Conservation (phyloP, 2,329 filamentous ascomycete species). For the Raffaelea deltoideospora region DNA sequence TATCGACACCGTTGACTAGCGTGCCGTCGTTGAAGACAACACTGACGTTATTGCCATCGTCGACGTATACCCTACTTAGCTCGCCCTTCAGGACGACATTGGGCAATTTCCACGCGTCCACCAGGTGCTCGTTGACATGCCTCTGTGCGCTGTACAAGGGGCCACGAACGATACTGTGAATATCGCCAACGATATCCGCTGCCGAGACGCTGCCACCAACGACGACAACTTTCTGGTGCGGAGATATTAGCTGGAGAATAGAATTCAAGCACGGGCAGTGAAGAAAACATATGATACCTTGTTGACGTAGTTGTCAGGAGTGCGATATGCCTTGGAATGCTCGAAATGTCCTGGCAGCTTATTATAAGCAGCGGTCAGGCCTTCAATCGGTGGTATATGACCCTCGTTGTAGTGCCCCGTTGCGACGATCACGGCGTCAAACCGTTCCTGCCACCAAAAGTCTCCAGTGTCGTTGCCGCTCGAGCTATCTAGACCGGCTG, state of each 20-base stretch:
- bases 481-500: background rate
- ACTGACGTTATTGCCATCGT: constrained; percentile 25
- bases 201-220: constrained; percentile 52
- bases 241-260: too few relatives aligned
- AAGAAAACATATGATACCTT: too few relatives aligned
- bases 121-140: constrained; percentile 14
- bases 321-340: constrained; percentile 26
- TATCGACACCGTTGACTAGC: constrained; percentile 37
- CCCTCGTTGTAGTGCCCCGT: constrained; percentile 25
- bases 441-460: constrained; percentile 21
- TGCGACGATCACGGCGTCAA: constrained; percentile 25
- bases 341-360: constrained; percentile 20
- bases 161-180: constrained; percentile 8
- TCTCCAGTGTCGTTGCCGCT: constrained; percentile 15
- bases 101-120: constrained; percentile 25
- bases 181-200: constrained; percentile 44
- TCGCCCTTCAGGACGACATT: constrained; percentile 12
- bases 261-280: too few relatives aligned
- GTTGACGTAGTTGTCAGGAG: too few relatives aligned
- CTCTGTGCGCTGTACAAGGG: constrained; percentile 13
- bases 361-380: constrained; percentile 19
- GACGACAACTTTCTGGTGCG: constrained; percentile 46
- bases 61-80: constrained; percentile 5
- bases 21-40: constrained; percentile 43
- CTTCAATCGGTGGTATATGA: constrained; percentile 21